These are phyloP conservation scores for Xerocomus potaroensis DNA, from an alignment of 768 basidiomycete genomes.

Conservation along the genomic window DNA sequence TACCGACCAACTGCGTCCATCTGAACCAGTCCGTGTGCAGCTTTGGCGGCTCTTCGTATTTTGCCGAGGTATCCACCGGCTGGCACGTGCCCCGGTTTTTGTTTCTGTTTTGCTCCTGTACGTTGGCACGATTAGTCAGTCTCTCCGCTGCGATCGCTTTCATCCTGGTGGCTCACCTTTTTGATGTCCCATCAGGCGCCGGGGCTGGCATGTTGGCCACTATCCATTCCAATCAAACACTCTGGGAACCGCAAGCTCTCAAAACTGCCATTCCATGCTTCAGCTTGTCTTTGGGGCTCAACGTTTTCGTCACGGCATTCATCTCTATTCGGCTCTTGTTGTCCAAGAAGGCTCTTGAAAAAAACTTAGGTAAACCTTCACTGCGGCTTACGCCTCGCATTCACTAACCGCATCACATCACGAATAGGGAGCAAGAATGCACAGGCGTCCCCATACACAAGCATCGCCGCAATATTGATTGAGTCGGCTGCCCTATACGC, in stretches of 20 bases:
- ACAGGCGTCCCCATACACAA: background rate
- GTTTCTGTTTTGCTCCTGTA: too few relatives aligned
- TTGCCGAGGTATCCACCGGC: too few relatives aligned
- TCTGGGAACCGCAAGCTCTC: background rate
- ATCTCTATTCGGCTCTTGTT: background rate
- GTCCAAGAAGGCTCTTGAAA: background rate
- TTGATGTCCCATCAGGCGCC: background rate
- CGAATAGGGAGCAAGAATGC: background rate
- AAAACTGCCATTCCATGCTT: background rate
- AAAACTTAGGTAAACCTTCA: background rate
- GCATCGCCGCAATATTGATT: background rate
- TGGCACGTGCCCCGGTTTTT: too few relatives aligned
- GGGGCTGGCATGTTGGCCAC: background rate
- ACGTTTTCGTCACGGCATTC: background rate
- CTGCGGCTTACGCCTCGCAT: background rate
- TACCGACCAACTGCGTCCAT: too few relatives aligned
- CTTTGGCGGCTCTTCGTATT: too few relatives aligned
- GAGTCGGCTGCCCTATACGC: background rate
- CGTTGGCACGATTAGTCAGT: too few relatives aligned
- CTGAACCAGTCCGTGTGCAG: too few relatives aligned
- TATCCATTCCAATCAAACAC: background rate
- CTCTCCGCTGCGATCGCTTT: too few relatives aligned
- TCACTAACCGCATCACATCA: too few relatives aligned
- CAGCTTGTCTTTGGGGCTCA: background rate
- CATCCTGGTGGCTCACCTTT: background rate